These are phyloP conservation scores for Lasiodiplodia sp. DNA, from an alignment of 2,329 filamentous ascomycete genomes.

Conservation along the genomic window DNA sequence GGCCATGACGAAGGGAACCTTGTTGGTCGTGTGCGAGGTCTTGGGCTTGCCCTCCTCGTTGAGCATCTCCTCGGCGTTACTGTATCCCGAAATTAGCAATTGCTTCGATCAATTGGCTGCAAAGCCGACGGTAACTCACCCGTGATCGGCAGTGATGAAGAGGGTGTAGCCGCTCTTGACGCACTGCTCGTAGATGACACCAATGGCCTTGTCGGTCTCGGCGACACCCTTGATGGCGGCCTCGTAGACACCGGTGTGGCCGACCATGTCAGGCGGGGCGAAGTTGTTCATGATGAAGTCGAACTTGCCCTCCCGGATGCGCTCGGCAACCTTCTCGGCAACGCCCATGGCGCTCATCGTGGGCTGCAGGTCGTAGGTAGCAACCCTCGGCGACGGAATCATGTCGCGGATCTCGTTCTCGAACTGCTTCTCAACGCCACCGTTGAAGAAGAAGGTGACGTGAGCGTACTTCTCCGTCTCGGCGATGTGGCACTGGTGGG, in stretches of 20 bases:
- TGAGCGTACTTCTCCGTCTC: constrained; percentile 99
- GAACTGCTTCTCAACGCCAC: constrained; percentile 96
- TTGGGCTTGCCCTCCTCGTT: constrained; percentile 95
- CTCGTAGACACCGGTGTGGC: constrained; percentile 96
- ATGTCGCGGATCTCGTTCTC: constrained; percentile 90
- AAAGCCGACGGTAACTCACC: constrained; percentile 57
- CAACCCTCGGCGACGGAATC: constrained; percentile 92
- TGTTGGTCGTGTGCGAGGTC: constrained; percentile 97
- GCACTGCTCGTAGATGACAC: constrained; percentile 89
- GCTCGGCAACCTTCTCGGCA: constrained; percentile 87
- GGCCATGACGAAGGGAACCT: constrained; percentile 97
- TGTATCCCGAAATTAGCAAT: constrained; percentile 36
- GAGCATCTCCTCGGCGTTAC: constrained; percentile 98
- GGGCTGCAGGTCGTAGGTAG: constrained; percentile 93
- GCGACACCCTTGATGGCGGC: constrained; percentile 85
- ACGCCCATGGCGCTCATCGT: constrained; percentile 95
- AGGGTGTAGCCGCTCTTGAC: constrained; percentile 92
- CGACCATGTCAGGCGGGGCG: constrained; percentile 98
- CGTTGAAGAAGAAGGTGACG: constrained; percentile 99
- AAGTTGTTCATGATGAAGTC: constrained; percentile 99
- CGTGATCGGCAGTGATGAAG: constrained; percentile 96
- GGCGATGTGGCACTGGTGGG: constrained; percentile 94
- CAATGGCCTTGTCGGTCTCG: constrained; percentile 93
- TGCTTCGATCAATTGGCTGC: neutral
- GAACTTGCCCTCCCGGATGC: constrained; percentile 83